These are phyloP conservation scores for Inonotus obliquus DNA, from an alignment of 1,284 basidiomycete genomes.

Conservation along the genomic window DNA sequence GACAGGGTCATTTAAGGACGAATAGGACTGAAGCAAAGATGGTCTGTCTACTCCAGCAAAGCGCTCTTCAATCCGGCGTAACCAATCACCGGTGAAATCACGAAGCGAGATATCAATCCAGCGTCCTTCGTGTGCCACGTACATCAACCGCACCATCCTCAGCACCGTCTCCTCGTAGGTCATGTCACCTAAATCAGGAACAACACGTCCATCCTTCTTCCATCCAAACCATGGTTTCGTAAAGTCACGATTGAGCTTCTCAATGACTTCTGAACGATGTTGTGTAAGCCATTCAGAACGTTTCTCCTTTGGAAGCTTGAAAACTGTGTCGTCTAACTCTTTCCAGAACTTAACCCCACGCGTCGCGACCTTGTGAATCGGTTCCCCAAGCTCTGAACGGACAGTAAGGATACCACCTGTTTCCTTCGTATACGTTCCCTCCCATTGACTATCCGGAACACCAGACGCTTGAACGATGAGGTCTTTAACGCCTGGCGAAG, in stretches of 20 bases:
- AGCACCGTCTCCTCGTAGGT: slow-evolving; percentile 96
- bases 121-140: slow-evolving; percentile 83
- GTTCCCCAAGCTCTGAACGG: slow-evolving; percentile 96
- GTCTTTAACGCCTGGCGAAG: slow-evolving; percentile 91
- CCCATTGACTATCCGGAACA: slow-evolving; percentile 89
- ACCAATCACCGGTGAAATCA: slow-evolving; percentile 95
- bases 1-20: slow-evolving; percentile 77
- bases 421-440: slow-evolving; percentile 91
- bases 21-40: slow-evolving; percentile 88
- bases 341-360: slow-evolving; percentile 97
- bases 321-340: slow-evolving; percentile 96
- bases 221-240: slow-evolving; percentile 95
- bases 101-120: slow-evolving; percentile 95
- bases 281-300: slow-evolving; percentile 83
- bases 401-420: slow-evolving; percentile 97
- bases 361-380: slow-evolving; percentile 98
- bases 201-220: slow-evolving; percentile 87
- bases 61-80: slow-evolving; percentile 93
- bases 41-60: slow-evolving; percentile 94
- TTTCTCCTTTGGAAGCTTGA: slow-evolving; percentile 95
- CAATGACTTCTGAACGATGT: slow-evolving; percentile 87
- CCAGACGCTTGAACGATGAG: slow-evolving; percentile 93
- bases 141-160: slow-evolving; percentile 92
- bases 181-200: slow-evolving; percentile 91
- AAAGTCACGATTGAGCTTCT: slow-evolving; percentile 92